Evolutionary conservation across 257 asterid species (phyloP).

Genomic region (Solanum stenotomum): DNA sequence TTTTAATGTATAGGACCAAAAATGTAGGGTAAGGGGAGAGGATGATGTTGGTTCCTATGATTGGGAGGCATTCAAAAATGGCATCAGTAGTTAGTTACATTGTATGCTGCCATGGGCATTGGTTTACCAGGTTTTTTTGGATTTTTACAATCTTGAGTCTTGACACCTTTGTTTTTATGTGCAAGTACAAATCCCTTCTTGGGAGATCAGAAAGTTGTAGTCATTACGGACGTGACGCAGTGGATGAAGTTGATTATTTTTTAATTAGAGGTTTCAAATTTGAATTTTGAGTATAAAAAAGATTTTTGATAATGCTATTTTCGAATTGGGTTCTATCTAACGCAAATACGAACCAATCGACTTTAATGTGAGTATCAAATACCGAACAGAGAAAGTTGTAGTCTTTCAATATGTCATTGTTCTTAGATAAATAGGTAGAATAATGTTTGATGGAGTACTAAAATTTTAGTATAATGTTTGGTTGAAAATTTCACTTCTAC

Average conservation of each 20-base stretch:
- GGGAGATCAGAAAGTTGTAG: background rate
- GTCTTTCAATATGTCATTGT: background rate
- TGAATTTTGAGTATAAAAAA: too few species aligned
- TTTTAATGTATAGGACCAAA: constrained; percentile 5
- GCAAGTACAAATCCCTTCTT: background rate
- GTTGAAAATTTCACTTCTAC: background rate
- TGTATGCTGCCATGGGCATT: constrained; percentile 11
- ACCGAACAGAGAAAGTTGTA: background rate
- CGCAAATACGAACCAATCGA: rapidly evolving
- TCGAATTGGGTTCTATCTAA: background rate
- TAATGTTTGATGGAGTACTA: background rate
- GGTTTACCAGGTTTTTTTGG: background rate
- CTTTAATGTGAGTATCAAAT: too few species aligned
- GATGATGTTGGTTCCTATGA: constrained; percentile 15
- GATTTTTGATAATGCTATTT: background rate
- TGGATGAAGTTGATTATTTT: background rate
- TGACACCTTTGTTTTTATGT: too few species aligned
- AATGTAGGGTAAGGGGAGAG: constrained; percentile 17
- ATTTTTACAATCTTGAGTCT: background rate
- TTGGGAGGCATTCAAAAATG: constrained; percentile 21
- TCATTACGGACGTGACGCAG: background rate
- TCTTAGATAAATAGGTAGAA: background rate
- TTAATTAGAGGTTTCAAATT: too few species aligned
- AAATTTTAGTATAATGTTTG: background rate
- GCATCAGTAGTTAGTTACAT: constrained; percentile 7